These are phyloP conservation scores for Cladosporium sp. DNA, from an alignment of 2,329 filamentous ascomycete species.

Conservation along the genomic window DNA sequence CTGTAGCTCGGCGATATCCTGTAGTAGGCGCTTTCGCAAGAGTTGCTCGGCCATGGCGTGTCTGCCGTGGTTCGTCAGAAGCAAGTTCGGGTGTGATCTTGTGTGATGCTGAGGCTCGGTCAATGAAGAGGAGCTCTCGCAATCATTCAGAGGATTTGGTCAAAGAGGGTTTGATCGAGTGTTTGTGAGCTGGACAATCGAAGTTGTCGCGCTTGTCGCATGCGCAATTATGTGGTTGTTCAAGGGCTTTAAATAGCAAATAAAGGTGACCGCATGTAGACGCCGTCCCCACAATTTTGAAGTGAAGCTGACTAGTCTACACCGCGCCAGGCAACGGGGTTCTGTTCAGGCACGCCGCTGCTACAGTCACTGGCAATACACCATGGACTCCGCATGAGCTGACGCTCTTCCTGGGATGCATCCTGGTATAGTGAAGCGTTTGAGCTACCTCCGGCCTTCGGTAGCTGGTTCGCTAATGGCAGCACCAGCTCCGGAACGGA, in stretches of 20 bases:
- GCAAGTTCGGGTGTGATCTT: background rate
- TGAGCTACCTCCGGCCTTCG: no score
- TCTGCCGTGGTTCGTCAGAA: background rate
- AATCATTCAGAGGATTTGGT: no score
- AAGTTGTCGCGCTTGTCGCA: background rate
- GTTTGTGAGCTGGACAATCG: background rate
- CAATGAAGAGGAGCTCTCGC: background rate
- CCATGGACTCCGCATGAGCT: no score
- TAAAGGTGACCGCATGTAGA: background rate
- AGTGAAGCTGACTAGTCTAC: background rate
- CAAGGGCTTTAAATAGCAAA: background rate
- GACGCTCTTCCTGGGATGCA: no score
- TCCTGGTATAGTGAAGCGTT: no score
- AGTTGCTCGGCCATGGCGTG: background rate
- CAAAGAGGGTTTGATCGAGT: background rate
- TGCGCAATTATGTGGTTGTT: background rate
- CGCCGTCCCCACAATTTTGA: background rate
- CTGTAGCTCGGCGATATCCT: conserved; percentile 21
- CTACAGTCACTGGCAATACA: no score
- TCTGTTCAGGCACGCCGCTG: background rate
- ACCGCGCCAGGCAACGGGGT: background rate
- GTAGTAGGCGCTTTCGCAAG: conserved; percentile 17
- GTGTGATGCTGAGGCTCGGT: background rate
- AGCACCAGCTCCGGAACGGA: no score
- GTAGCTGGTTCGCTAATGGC: no score